Evolutionary conservation across 257 asterid species (phyloP).

Genomic region (Solanum etuberosum): DNA sequence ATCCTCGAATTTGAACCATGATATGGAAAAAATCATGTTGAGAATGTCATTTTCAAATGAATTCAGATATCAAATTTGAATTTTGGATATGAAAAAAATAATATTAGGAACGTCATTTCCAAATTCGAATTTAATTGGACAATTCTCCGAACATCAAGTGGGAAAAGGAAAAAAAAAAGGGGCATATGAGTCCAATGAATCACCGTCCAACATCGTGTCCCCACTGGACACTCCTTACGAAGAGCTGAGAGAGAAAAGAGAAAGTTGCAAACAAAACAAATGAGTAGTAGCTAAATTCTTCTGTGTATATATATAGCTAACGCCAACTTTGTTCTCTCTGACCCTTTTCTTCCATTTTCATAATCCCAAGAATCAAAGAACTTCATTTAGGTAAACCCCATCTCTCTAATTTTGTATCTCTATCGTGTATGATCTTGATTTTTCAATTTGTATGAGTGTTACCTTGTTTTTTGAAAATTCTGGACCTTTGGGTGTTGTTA

Average conservation of each 20-base stretch:
- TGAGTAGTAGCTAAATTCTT: background rate
- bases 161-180: background rate
- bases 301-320: background rate
- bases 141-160: too few species aligned
- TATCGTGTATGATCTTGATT: background rate
- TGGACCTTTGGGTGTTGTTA: background rate
- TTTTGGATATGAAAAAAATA: accelerated
- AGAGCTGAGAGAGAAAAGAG: background rate
- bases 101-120: too few species aligned
- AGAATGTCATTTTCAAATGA: accelerated
- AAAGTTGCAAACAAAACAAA: background rate
- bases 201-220: background rate
- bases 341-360: background rate
- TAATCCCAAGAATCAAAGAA: background rate
- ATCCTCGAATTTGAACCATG: accelerated
- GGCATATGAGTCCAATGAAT: background rate
- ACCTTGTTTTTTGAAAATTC: background rate
- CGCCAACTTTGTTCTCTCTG: background rate
- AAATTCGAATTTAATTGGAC: too few species aligned
- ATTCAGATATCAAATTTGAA: accelerated
- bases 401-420: background rate
- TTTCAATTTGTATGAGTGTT: background rate
- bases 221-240: background rate
- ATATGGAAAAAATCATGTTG: too few species aligned
- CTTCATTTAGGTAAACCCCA: background rate